Evolutionary conservation across 768 basidiomycete genomes (phyloP).

Genomic region (Mycena galericulata): DNA sequence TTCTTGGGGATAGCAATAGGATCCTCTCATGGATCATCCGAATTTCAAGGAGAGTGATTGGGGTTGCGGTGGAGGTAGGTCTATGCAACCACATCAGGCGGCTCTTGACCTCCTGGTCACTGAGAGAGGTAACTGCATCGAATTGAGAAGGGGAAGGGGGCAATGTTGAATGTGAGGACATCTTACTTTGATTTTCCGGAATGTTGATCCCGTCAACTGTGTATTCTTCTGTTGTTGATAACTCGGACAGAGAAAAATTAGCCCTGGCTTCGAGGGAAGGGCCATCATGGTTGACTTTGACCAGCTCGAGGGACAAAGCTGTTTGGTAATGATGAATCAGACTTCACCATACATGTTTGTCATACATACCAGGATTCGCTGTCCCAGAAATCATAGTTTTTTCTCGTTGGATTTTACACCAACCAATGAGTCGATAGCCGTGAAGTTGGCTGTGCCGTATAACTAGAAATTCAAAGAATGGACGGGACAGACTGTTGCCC

Average conservation of each 20-base stretch:
- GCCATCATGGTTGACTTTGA: slow-evolving; percentile 6
- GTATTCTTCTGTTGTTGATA: not conserved
- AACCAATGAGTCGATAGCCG: not conserved
- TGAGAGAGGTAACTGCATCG: not conserved
- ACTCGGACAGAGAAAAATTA: not conserved
- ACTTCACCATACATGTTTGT: not conserved
- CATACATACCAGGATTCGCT: not conserved
- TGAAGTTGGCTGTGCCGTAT: not conserved
- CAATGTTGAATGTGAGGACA: not conserved
- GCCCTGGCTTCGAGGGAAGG: not conserved
- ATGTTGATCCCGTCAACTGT: not conserved
- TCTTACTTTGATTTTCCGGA: not conserved
- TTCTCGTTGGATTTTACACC: not conserved
- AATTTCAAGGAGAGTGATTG: not conserved
- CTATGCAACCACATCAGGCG: not conserved
- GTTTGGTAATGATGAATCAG: not conserved
- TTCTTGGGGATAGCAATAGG: slow-evolving; percentile 1
- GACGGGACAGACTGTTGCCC: not conserved
- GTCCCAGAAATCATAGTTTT: not conserved
- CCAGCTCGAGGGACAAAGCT: not conserved
- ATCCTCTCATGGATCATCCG: slow-evolving; percentile 3
- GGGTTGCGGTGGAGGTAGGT: not conserved
- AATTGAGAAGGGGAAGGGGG: not conserved
- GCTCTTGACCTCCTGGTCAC: not conserved
- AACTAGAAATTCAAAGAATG: not conserved